Evolutionary conservation across 192 early-diverging fungal genomes (phyloP), one percentile per base, ranked within the genome.

Genomic region (Entophlyctis luteolus): DNA sequence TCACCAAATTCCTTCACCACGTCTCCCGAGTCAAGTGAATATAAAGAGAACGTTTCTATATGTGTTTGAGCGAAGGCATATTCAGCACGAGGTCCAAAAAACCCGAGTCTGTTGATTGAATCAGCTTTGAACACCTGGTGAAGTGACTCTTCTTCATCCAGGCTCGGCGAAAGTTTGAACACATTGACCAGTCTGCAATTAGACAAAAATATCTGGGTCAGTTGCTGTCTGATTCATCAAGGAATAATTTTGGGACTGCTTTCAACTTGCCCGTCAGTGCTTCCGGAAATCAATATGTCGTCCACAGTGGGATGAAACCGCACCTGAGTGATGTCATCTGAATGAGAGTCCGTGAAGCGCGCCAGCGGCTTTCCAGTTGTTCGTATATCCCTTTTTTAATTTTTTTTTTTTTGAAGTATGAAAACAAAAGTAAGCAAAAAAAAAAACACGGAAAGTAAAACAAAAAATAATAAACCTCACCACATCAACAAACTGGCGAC

Each of bases 81-180:
- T 77, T 97, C 93, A n/a, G 81, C 79, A 6, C 72, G 71, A 1
- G 94, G 92, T 14, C 96, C 96, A 77, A 97, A 97, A 76, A 89
- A 98, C 2, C 95, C 95, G 58, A 88, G 73, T 59, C 82, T 87
- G 70, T 84, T 83, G n/a, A 98, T 82, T 3, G 91, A 91, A 16
- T 92, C 85, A 16, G 81, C 81, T 55, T 95, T 96, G 18, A 94
- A 84, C 1, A 91, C 90, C 33, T 86, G 85, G 48, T 91, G 65
- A 3, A 98, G 67, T 1, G 87, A 91, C 37, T 98, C 95, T 37
- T 97, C 95, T 73, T 98, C 94, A 23, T 93, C 84, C 34, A 89
- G 82, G 34, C 52, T 74, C 72, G 38, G 84, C 8, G 63, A 54
- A 52, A 77, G 89, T 84, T 80, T 87, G 90, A 59, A 90, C 77